A percentile compares a stretch with the other conserved stretches of the same genome.
Evolutionary conservation across 2,329 filamentous ascomycete genomes (phyloP).

Genomic region (Fusarium oligoseptatum): DNA sequence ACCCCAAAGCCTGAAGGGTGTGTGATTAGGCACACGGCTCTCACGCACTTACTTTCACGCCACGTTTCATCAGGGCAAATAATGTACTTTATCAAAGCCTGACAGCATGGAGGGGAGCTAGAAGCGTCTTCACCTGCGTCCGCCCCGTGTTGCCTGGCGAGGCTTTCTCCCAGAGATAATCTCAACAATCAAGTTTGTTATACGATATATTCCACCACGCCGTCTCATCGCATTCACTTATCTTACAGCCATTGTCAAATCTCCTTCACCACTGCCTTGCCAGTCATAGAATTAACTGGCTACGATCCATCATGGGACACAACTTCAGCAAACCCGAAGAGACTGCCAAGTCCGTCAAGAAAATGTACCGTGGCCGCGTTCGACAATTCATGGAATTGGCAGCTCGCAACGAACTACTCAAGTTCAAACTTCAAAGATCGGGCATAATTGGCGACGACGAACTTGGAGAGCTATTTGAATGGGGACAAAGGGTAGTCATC

Average conservation of each 20-base stretch:
- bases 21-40: background rate
- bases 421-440: background rate
- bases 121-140: background rate
- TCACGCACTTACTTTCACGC: background rate
- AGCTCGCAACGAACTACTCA: background rate
- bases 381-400: background rate
- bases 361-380: background rate
- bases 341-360: background rate
- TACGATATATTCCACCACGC: background rate
- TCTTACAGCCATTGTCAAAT: background rate
- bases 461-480: background rate
- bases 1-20: background rate
- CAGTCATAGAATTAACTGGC: background rate
- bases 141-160: background rate
- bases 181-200: background rate
- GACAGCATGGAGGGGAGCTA: background rate
- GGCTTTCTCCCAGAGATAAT: background rate
- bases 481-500: background rate
- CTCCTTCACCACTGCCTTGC: background rate
- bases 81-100: background rate
- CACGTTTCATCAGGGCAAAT: background rate
- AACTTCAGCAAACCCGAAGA: background rate
- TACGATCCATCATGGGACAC: background rate
- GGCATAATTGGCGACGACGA: background rate
- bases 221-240: background rate